Evolutionary conservation across 495 filamentous ascomycete genomes (phyloP).

Genomic region (Darksidea phi): DNA sequence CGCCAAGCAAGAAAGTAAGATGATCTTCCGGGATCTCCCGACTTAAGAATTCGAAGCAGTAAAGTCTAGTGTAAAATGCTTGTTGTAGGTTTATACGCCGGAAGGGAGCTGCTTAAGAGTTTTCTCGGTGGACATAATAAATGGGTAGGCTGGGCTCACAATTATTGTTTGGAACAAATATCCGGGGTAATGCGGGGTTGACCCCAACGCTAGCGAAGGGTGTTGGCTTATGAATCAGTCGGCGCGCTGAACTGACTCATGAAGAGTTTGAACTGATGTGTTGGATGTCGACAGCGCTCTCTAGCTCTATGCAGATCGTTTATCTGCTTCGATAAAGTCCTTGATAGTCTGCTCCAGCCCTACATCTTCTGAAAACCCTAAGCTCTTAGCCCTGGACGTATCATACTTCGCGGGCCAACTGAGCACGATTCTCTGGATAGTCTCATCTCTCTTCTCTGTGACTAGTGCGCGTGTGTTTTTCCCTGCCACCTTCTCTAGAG

Average conservation of each 20-base stretch:
- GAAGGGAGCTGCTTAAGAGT: too few species aligned
- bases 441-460: constrained; percentile 33
- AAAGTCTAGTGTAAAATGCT: too few species aligned
- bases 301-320: constrained; percentile 5
- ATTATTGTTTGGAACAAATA: too few species aligned
- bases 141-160: too few species aligned
- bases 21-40: too few species aligned
- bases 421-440: constrained; percentile 30
- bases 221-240: background rate
- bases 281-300: background rate
- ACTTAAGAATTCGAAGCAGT: too few species aligned
- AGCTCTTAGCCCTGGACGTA: constrained; percentile 30
- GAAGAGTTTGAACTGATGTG: background rate
- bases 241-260: background rate
- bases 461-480: constrained; percentile 26
- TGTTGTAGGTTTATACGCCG: too few species aligned
- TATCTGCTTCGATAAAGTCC: constrained; percentile 30
- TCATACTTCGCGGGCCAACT: constrained; percentile 37
- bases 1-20: constrained; percentile 16
- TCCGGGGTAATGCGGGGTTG: constrained; percentile 27
- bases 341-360: constrained; percentile 35
- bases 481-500: constrained; percentile 32
- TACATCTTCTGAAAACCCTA: constrained; percentile 35
- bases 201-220: background rate
- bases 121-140: too few species aligned